Percentiles rank a stretch among this genome's conserved stretches.
Evolutionary conservation across 371 early-diverging fungal species (phyloP).

Genomic region (Actinomortierella wolfii): DNA sequence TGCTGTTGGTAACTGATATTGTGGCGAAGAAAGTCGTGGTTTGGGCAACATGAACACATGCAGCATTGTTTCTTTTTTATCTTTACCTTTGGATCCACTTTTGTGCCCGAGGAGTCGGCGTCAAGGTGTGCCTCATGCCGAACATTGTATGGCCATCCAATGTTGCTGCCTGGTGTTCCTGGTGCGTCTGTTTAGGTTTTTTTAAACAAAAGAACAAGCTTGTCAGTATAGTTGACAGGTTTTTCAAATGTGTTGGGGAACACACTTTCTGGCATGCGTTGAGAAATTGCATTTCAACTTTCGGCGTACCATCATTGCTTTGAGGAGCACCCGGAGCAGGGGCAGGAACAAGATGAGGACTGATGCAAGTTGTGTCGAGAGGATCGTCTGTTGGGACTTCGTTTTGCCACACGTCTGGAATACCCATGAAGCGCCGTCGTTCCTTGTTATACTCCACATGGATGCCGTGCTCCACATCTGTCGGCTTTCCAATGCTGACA

Average conservation of each 20-base stretch:
- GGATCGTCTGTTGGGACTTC: slow-evolving; percentile 67
- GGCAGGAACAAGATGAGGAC: slow-evolving; percentile 65
- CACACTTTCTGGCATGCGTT: slow-evolving; percentile 15
- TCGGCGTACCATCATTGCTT: slow-evolving; percentile 17
- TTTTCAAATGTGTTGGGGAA: slow-evolving; percentile 17
- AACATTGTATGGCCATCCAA: slow-evolving; percentile 68
- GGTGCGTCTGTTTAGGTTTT: too few relatives aligned
- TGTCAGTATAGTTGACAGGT: too few relatives aligned
- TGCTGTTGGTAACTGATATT: too few relatives aligned
- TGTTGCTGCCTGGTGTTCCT: slow-evolving; percentile 26
- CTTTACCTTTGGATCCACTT: slow-evolving; percentile 48
- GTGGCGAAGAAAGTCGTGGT: too few relatives aligned
- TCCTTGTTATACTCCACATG: slow-evolving; percentile 68
- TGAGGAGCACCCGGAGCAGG: slow-evolving; percentile 43
- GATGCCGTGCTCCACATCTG: slow-evolving; percentile 69
- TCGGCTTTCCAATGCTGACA: slow-evolving; percentile 66
- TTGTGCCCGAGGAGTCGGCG: slow-evolving; percentile 48
- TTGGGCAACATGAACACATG: too few relatives aligned
- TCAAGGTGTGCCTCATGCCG: slow-evolving; percentile 68
- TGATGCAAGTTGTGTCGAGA: slow-evolving; percentile 65
- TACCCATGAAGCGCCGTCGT: slow-evolving; percentile 67
- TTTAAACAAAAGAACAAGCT: too few relatives aligned
- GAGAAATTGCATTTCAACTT: slow-evolving; percentile 1
- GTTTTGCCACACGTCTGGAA: slow-evolving; percentile 71
- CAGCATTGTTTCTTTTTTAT: too few relatives aligned